phyloP scores from a whole-genome alignment of 306 rosid genomes.

The Castanea crenata region DNA sequence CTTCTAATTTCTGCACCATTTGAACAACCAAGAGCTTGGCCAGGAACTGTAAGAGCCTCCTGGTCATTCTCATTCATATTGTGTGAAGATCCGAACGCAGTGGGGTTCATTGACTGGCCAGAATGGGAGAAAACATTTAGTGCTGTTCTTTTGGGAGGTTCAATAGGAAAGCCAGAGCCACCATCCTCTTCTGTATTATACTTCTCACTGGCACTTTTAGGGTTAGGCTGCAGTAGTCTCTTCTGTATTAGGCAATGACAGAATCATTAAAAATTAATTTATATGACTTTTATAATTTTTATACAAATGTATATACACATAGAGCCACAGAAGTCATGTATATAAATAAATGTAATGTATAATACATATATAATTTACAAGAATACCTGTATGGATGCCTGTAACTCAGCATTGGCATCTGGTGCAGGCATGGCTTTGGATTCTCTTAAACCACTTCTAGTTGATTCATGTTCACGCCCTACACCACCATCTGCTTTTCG shows the following conservation, averaged over 20 bases:
- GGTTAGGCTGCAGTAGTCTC: conserved; percentile 38
- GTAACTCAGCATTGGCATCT: conserved; percentile 50
- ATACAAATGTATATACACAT: background rate
- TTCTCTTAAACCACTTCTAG: conserved; percentile 33
- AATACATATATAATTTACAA: conserved; percentile 7
- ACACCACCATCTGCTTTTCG: conserved; percentile 31
- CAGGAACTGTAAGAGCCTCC: conserved; percentile 22
- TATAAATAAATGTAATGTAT: background rate
- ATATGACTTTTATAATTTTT: background rate
- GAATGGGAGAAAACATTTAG: conserved; percentile 38
- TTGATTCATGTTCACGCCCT: conserved; percentile 41
- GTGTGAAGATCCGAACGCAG: conserved; percentile 47
- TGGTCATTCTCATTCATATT: conserved; percentile 39
- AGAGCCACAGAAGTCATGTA: background rate
- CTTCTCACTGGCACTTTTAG: conserved; percentile 50
- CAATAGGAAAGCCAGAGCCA: conserved; percentile 47
- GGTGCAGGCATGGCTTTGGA: conserved; percentile 52
- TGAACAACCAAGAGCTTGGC: conserved; percentile 18
- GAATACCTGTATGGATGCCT: conserved; percentile 49
- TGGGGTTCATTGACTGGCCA: conserved; percentile 48
- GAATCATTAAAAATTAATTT: background rate
- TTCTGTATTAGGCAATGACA: conserved; percentile 33
- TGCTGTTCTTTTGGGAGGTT: conserved; percentile 39
- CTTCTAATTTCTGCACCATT: conserved; percentile 40
- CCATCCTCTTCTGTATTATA: conserved; percentile 47